Conservation (phyloP, 139 green algal genomes). For the Tetraselmis striata region DNA sequence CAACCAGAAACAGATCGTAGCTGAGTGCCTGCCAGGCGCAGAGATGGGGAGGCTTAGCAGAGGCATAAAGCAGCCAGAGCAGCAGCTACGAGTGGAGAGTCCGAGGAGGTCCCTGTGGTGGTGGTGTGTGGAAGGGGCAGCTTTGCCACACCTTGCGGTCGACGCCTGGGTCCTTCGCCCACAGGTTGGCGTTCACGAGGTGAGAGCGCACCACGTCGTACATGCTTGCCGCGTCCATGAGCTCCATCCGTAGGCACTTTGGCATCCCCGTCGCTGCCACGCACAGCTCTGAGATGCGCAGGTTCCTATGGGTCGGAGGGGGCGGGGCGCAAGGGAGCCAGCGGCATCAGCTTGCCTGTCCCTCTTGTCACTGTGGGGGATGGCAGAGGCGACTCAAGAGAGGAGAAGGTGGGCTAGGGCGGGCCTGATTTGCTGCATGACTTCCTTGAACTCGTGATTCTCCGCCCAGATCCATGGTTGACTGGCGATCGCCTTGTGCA, state of each 20-base stretch:
- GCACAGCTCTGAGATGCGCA: neutral
- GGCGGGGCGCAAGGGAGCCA: neutral
- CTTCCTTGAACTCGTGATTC: neutral
- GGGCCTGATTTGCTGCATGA: neutral
- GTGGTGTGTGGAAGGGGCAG: no score
- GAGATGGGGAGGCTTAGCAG: neutral
- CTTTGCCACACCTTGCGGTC: neutral
- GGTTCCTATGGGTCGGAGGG: neutral
- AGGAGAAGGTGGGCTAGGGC: neutral
- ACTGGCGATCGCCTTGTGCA: neutral
- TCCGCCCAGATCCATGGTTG: neutral
- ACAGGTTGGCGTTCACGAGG: neutral
- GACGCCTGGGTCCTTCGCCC: neutral
- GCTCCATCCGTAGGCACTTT: neutral
- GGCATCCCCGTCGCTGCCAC: neutral
- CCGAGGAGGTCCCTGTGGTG: no score
- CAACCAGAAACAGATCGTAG: neutral
- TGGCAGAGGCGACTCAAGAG: neutral
- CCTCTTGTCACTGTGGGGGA: no score
- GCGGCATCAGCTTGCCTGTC: neutral
- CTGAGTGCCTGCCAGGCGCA: neutral
- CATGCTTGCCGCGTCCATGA: neutral
- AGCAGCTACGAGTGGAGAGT: neutral
- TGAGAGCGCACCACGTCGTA: neutral
- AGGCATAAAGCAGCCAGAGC: neutral